Evolutionary conservation across 176 grass and related monocot genomes (phyloP).

Genomic region (Carex littledalei): DNA sequence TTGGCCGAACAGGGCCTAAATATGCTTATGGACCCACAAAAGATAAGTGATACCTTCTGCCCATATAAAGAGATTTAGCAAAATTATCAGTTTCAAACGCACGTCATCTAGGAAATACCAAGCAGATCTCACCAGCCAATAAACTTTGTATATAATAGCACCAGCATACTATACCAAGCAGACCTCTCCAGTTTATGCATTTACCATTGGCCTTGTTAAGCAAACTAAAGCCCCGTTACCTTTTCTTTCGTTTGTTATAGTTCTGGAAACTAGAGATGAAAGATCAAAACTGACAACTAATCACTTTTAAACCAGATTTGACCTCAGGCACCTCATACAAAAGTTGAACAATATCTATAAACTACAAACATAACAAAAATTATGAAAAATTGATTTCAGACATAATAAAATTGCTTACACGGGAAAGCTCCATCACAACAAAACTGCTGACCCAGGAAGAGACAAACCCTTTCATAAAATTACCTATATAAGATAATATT

Average conservation of each 20-base stretch:
- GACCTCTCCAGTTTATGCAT: background rate
- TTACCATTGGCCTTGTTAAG: background rate
- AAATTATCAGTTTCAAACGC: constrained; percentile 5
- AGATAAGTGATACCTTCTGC: background rate
- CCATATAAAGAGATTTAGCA: background rate
- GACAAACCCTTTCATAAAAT: background rate
- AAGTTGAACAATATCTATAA: background rate
- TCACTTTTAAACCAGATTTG: background rate
- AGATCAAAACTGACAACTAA: background rate
- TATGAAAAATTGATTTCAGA: background rate
- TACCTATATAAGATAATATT: background rate
- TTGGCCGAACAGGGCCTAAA: too few relatives aligned
- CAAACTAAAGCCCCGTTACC: background rate
- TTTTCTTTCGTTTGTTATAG: background rate
- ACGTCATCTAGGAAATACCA: background rate
- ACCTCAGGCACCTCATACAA: background rate
- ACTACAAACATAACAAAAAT: background rate
- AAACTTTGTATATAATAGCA: background rate
- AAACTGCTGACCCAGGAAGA: constrained; percentile 3
- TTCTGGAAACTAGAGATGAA: background rate
- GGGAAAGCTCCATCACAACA: background rate
- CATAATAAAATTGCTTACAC: background rate
- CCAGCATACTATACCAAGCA: background rate
- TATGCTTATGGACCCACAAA: constrained; percentile 2
- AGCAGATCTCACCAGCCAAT: background rate